These are phyloP conservation scores for Amaranthus cruentus DNA, from an alignment of 148 eudicot genomes.

Conservation along the genomic window DNA sequence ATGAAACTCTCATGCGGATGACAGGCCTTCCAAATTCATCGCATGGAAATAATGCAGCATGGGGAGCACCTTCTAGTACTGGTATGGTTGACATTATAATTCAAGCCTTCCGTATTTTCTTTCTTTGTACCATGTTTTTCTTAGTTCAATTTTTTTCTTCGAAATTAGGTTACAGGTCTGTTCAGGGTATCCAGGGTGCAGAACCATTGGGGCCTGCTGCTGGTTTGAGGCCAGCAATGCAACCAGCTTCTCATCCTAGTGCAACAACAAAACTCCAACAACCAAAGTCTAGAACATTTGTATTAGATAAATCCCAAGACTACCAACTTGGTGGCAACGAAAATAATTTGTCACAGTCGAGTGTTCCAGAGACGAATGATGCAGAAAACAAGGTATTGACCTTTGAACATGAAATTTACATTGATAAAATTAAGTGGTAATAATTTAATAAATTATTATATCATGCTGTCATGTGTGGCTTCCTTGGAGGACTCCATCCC, in stretches of 20 bases:
- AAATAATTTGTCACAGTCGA: conserved; percentile 34
- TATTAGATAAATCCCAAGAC: conserved; percentile 41
- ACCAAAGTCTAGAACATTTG: conserved; percentile 37
- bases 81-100: conserved; percentile 15
- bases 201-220: conserved; percentile 44
- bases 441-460: not conserved
- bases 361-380: conserved; percentile 39
- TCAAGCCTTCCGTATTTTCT: not conserved
- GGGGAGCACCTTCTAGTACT: conserved; percentile 62
- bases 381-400: conserved; percentile 52
- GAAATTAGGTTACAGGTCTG: conserved; percentile 60
- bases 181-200: conserved; percentile 51
- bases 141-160: conserved; percentile 15
- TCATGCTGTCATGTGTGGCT: not conserved
- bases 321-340: conserved; percentile 46
- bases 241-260: conserved; percentile 36
- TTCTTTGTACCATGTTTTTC: not conserved
- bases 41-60: conserved; percentile 48
- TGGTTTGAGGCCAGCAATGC: conserved; percentile 63
- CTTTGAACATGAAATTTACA: conserved; percentile 2
- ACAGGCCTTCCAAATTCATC: conserved; percentile 67
- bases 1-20: conserved; percentile 77
- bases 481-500: not conserved
- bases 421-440: not conserved
- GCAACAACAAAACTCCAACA: conserved; percentile 47